These are phyloP conservation scores for Vinca minor DNA, from an alignment of 257 asterid genomes.

Conservation along the genomic window DNA sequence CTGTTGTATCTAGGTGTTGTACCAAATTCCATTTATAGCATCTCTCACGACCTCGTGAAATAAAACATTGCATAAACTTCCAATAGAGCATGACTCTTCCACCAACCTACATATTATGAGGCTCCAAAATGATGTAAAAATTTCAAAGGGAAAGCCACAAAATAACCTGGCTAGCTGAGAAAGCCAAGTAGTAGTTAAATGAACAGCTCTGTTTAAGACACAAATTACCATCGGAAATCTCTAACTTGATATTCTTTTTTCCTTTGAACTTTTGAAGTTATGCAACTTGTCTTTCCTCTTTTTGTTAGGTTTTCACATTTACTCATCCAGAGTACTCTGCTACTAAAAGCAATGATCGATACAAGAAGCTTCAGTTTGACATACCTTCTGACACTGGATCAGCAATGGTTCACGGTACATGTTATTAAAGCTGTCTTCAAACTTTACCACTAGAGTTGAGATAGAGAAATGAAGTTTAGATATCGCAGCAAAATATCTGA, in stretches of 20 bases:
- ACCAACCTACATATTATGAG: background rate
- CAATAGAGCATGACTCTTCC: background rate
- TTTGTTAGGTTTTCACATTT: constrained; percentile 74
- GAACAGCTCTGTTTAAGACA: background rate
- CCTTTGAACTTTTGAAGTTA: background rate
- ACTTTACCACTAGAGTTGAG: background rate
- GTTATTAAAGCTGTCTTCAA: background rate
- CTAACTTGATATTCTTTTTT: background rate
- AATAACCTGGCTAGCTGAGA: background rate
- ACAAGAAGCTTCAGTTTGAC: constrained; percentile 61
- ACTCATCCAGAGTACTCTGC: constrained; percentile 66
- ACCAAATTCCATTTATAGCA: background rate
- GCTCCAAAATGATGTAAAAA: background rate
- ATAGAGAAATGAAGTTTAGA: background rate
- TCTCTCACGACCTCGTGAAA: background rate
- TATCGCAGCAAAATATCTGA: background rate
- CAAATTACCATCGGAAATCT: background rate
- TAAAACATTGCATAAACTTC: no score
- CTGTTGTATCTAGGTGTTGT: background rate
- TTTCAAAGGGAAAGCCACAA: background rate
- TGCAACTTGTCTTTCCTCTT: constrained; percentile 10
- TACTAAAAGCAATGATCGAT: constrained; percentile 58
- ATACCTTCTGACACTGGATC: constrained; percentile 76
- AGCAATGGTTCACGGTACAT: constrained; percentile 79
- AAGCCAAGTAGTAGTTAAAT: background rate